phyloP scores from a whole-genome alignment of 1,139 yeast species.

The Arxiozyma slooffiae region DNA sequence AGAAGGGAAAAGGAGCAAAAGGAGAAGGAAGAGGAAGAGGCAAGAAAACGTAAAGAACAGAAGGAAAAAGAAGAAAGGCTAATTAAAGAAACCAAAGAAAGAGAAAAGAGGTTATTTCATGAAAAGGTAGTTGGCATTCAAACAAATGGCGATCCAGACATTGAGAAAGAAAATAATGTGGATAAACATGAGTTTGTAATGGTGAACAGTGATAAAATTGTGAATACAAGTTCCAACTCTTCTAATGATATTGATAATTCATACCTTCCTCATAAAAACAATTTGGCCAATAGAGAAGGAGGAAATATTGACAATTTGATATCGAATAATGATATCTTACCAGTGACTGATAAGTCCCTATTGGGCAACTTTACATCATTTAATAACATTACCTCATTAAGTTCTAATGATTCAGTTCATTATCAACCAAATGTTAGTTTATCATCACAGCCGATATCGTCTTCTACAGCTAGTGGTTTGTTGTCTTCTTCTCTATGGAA shows the following conservation, averaged over 20 bases:
- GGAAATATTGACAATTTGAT: background rate
- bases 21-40: conserved; percentile 36
- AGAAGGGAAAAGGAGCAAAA: conserved; percentile 36
- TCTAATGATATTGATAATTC: background rate
- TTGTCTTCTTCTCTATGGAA: conserved; percentile 1
- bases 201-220: background rate
- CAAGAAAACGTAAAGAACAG: conserved; percentile 25
- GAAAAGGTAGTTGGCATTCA: conserved; percentile 27
- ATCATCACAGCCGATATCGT: background rate
- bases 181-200: background rate
- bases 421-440: background rate
- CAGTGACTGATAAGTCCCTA: background rate
- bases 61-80: conserved; percentile 16
- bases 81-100: conserved; percentile 26
- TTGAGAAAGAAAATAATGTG: background rate
- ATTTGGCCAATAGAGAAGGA: background rate
- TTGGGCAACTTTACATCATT: background rate
- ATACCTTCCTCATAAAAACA: background rate
- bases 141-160: conserved; percentile 11
- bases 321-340: background rate
- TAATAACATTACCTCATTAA: background rate
- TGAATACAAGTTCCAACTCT: background rate
- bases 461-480: background rate
- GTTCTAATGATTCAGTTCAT: background rate
- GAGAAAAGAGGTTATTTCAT: conserved; percentile 23